Base-by-base conservation (phyloP, 495 filamentous ascomycete genomes). In the Penicillium antarcticum region DNA sequence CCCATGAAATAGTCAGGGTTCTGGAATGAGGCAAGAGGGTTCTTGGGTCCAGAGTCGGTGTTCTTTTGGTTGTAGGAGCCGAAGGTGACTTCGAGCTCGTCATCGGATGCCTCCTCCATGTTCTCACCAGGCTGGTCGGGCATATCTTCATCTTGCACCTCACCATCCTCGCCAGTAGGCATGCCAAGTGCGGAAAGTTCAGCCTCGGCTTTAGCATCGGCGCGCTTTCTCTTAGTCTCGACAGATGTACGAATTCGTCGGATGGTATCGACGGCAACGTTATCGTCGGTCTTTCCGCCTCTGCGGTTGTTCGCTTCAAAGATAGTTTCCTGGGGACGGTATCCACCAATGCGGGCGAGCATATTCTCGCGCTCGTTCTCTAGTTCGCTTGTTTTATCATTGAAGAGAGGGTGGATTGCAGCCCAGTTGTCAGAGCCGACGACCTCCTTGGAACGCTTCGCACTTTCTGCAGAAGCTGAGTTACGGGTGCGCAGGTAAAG, bases 1-100 rank as follows among this genome's bases (percentile, higher is more conserved):
- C 88, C 87, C 89, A 99, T 97, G 79, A 94, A 99, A 62, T 90
- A 80, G 36, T 96, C 94, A 3, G 87, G 78, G 66, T 96, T 91
- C 64, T 88, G 77, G 75, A 84, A 96, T 21, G 77, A 73, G 26
- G 79, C 70, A 2, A 55, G 51, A 3, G 65, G 52, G 14, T 68
- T 62, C 47, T 75, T 67, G 26, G 45, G 47, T 11, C 39, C 33
- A 34, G 44, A 29, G 16, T 45, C 58, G 49, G 47, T 51, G 42
- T 55, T 60, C 12, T 62, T 53, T 29, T 68, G 56, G 11, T 70
- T 73, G 60, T 86, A 77, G 29, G 72, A 81, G 9, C 87, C 85
- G 59, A 97, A 86, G 11, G 90, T 91, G 26, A 94, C 79, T 66
- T 95, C 89, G 6, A 97, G 72, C 26, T 95, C 92, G 16, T 78